Percentiles rank a stretch among this genome's conserved stretches.
These are phyloP conservation scores for Penicillium sp. DNA, from an alignment of 2,329 filamentous ascomycete species.

Conservation along the genomic window DNA sequence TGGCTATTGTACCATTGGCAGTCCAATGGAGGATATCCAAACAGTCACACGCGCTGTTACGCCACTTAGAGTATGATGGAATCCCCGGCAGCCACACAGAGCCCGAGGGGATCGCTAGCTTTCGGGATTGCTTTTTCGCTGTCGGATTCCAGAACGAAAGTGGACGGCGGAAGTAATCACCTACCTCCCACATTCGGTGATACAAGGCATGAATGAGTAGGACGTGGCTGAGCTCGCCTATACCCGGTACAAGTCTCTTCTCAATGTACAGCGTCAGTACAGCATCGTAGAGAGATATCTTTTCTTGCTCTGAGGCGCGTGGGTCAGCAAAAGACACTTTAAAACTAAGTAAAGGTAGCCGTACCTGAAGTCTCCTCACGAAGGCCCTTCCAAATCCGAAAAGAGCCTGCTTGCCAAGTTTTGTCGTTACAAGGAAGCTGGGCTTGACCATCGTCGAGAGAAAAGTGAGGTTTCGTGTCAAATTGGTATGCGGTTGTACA, in stretches of 20 bases:
- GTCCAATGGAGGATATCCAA: conserved; percentile 64
- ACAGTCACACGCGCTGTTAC: conserved; percentile 50
- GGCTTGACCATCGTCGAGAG: conserved; percentile 47
- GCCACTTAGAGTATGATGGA: conserved; percentile 53
- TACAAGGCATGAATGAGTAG: conserved; percentile 58
- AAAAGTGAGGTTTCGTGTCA: conserved; percentile 40
- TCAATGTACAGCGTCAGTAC: conserved; percentile 56
- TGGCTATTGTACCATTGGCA: conserved; percentile 58
- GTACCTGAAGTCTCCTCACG: conserved; percentile 31
- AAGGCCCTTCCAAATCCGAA: conserved; percentile 38
- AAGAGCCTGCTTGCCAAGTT: conserved; percentile 45
- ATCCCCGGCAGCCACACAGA: conserved; percentile 55
- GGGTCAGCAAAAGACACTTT: conserved; percentile 6
- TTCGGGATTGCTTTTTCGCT: conserved; percentile 44
- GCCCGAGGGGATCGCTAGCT: conserved; percentile 38
- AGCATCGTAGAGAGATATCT: conserved; percentile 47
- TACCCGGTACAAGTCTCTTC: conserved; percentile 50
- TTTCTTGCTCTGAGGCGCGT: conserved; percentile 26
- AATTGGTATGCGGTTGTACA: conserved; percentile 48
- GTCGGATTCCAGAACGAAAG: conserved; percentile 54
- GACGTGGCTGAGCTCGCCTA: conserved; percentile 56
- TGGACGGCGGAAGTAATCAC: conserved; percentile 50
- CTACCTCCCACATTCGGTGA: conserved; percentile 55
- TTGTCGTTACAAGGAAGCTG: conserved; percentile 48
- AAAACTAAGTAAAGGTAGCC: not conserved